These are phyloP conservation scores for Cyclocybe aegerita DNA, from an alignment of 768 basidiomycete species.

Conservation along the genomic window DNA sequence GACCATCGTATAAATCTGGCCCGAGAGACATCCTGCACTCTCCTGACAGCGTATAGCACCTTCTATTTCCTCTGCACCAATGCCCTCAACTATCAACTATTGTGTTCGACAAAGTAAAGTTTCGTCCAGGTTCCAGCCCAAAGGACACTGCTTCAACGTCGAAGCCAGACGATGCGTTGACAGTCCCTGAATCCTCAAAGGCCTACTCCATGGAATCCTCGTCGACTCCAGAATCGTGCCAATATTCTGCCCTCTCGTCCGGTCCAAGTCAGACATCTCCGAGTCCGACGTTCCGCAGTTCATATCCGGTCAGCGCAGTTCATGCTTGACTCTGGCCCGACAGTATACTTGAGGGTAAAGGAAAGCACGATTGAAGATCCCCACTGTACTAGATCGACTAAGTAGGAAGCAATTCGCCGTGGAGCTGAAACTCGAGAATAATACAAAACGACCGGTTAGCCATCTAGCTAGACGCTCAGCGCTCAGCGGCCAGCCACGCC, in stretches of 20 bases:
- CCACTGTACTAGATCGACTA: conserved; percentile 17
- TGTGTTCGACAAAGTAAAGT: no score
- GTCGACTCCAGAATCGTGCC: conserved; percentile 22
- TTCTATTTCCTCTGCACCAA: no score
- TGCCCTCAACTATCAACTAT: no score
- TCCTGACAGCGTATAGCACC: no score
- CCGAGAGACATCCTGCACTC: no score
- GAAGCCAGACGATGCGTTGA: not conserved
- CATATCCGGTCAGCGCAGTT: not conserved
- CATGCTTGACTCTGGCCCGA: not conserved
- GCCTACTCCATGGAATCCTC: conserved; percentile 55
- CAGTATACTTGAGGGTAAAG: conserved; percentile 1
- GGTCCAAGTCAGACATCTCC: not conserved
- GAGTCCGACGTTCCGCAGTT: not conserved
- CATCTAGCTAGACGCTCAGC: no score
- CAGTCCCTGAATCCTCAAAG: not conserved
- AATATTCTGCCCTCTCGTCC: conserved; percentile 19
- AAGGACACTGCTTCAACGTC: not conserved
- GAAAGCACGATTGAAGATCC: conserved; percentile 15
- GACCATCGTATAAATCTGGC: no score
- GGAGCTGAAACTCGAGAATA: conserved; percentile 10
- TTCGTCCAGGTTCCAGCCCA: not conserved
- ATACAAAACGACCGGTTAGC: not conserved
- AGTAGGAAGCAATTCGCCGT: conserved; percentile 15
- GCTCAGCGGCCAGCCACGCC: no score